These are phyloP conservation scores for Globisporangium polare DNA, from an alignment of 352 stramenopile species.

Conservation along the genomic window DNA sequence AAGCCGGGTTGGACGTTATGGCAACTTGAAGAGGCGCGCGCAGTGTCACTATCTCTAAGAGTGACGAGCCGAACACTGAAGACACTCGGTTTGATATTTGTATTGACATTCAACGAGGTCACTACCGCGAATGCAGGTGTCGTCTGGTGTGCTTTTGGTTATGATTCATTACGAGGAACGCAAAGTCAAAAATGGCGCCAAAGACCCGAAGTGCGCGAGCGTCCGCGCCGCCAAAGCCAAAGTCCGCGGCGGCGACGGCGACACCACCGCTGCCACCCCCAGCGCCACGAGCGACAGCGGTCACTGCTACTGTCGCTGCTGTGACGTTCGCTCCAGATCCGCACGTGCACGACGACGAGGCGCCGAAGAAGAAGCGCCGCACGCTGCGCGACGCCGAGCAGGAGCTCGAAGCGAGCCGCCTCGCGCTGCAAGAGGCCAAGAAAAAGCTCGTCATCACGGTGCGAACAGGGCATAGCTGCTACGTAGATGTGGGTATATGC, in stretches of 20 bases:
- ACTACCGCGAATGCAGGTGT: no score
- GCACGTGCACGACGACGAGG: conserved; percentile 18
- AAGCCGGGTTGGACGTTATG: no score
- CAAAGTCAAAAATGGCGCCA: conserved; percentile 2
- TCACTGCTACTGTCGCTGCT: neutral
- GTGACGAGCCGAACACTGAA: no score
- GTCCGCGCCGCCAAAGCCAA: neutral
- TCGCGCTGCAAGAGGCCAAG: conserved; percentile 49
- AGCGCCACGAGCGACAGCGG: neutral
- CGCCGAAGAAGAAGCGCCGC: conserved; percentile 58
- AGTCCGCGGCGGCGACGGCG: neutral
- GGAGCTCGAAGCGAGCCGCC: conserved; percentile 46
- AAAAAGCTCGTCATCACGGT: conserved; percentile 68
- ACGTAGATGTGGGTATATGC: neutral
- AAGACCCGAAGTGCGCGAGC: conserved; percentile 7
- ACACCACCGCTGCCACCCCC: neutral
- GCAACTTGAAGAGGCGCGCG: conserved; percentile 1
- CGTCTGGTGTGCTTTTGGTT: no score
- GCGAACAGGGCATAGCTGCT: neutral
- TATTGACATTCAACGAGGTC: no score
- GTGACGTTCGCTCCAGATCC: neutral
- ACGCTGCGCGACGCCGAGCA: conserved; percentile 67
- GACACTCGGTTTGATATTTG: no score
- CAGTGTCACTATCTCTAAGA: no score
- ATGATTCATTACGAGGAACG: neutral